These are phyloP conservation scores for Quercus aquifolioides DNA, from an alignment of 306 rosid species.

Conservation along the genomic window DNA sequence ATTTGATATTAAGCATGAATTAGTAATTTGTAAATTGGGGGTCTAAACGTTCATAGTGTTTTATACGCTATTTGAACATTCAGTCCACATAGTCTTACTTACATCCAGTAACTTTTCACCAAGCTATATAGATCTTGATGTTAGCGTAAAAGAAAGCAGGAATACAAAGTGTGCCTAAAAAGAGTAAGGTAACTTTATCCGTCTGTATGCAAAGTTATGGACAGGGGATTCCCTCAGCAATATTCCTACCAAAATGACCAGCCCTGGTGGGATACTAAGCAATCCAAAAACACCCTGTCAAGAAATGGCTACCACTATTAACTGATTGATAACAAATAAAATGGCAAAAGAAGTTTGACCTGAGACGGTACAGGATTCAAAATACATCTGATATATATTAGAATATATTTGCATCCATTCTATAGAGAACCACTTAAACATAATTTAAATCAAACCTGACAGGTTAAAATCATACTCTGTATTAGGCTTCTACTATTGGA, in stretches of 20 bases:
- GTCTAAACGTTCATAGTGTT: no score
- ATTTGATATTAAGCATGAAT: no score
- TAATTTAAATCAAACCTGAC: background rate
- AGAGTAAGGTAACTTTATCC: background rate
- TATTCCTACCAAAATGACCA: background rate
- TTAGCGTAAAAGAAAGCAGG: background rate
- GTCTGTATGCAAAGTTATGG: background rate
- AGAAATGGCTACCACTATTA: background rate
- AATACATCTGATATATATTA: background rate
- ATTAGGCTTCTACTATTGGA: background rate
- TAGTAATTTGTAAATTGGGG: no score
- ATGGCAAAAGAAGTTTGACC: background rate
- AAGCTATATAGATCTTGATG: background rate
- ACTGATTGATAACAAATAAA: background rate
- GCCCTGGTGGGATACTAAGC: background rate
- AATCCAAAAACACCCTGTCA: slow-evolving; percentile 1
- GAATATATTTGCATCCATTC: background rate
- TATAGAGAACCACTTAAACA: background rate
- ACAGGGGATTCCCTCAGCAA: background rate
- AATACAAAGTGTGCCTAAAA: background rate
- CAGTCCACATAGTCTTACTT: background rate
- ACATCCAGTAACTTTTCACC: background rate
- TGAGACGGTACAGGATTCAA: background rate
- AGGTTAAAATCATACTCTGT: background rate
- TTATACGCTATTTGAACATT: no score